A percentile compares a stretch with the other conserved stretches of the same genome.
Evolutionary conservation across 2,329 filamentous ascomycete species (phyloP).

Genomic region (Gliomastix tumulicola): DNA sequence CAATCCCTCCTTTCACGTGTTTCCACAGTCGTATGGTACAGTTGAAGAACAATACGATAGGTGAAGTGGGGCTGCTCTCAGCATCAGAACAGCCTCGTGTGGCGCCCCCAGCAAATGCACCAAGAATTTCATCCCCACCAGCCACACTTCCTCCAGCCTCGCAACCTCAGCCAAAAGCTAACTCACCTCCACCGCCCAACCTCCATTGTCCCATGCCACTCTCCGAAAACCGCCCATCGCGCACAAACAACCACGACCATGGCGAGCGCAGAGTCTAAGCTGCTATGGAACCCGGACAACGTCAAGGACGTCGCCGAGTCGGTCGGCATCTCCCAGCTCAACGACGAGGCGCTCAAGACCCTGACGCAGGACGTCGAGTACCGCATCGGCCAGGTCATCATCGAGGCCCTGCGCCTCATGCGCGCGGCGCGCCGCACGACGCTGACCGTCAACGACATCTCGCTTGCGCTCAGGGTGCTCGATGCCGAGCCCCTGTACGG

Average conservation of each 20-base stretch:
- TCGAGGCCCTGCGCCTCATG: conserved; percentile 95
- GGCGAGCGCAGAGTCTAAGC: conserved; percentile 35
- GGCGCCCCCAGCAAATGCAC: too few species aligned
- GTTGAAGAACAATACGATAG: too few species aligned
- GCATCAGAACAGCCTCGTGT: too few species aligned
- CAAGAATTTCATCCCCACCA: too few species aligned
- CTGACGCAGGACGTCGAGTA: conserved; percentile 94
- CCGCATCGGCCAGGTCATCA: conserved; percentile 84
- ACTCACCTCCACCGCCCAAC: too few species aligned
- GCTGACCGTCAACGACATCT: conserved; percentile 82
- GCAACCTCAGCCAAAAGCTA: too few species aligned
- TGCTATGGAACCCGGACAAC: conserved; percentile 94
- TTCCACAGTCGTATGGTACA: too few species aligned
- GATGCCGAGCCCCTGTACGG: conserved; percentile 95
- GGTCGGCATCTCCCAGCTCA: conserved; percentile 74
- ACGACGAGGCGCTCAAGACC: conserved; percentile 79
- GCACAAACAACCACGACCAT: conserved; percentile 12
- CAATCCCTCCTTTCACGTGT: too few species aligned
- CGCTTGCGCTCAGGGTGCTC: conserved; percentile 75
- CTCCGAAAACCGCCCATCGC: background rate
- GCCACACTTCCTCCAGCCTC: too few species aligned
- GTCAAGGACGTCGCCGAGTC: conserved; percentile 95
- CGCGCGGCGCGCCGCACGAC: conserved; percentile 80
- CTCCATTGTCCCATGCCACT: too few species aligned
- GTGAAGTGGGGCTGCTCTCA: too few species aligned